These are phyloP conservation scores for Croton laevigatus DNA, from an alignment of 441 rosid genomes.

Conservation along the genomic window DNA sequence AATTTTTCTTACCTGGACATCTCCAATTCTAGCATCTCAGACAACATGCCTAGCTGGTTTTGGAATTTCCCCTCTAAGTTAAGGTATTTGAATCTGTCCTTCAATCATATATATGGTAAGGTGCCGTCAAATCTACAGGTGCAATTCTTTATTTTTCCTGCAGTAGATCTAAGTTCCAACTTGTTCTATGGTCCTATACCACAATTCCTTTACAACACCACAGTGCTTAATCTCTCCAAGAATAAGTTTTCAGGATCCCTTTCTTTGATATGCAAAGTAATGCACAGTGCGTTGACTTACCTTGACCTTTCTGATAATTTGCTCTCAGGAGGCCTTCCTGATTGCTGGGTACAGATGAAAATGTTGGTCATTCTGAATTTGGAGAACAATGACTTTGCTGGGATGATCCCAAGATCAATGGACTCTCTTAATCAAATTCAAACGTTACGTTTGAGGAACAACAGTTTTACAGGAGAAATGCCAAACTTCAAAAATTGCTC, in stretches of 20 bases:
- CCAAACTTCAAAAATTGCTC: conserved; percentile 13
- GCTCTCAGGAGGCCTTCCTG: conserved; percentile 10
- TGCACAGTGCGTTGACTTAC: not conserved
- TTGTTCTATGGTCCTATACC: conserved; percentile 21
- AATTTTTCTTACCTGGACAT: conserved; percentile 7
- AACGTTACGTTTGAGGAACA: conserved; percentile 15
- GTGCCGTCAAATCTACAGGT: not conserved
- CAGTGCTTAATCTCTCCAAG: conserved; percentile 9
- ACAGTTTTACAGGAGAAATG: conserved; percentile 14
- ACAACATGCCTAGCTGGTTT: conserved; percentile 6
- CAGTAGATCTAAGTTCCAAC: conserved; percentile 21
- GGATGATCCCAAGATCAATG: conserved; percentile 15
- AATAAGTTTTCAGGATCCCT: conserved; percentile 20
- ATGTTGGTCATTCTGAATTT: not conserved
- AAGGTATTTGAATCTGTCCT: conserved; percentile 2
- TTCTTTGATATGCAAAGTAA: conserved; percentile 15
- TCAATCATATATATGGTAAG: not conserved
- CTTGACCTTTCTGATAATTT: conserved; percentile 23
- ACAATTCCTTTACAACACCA: no score
- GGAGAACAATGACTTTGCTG: conserved; percentile 20
- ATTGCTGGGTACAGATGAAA: not conserved
- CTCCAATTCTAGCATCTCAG: conserved; percentile 17
- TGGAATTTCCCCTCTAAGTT: conserved; percentile 14
- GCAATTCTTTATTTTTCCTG: not conserved
- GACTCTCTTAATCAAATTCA: not conserved